A percentile compares a stretch with the other conserved stretches of the same genome.
These are phyloP conservation scores for Colletotrichum euphorbiae DNA, from an alignment of 2,329 filamentous ascomycete species.

Conservation along the genomic window DNA sequence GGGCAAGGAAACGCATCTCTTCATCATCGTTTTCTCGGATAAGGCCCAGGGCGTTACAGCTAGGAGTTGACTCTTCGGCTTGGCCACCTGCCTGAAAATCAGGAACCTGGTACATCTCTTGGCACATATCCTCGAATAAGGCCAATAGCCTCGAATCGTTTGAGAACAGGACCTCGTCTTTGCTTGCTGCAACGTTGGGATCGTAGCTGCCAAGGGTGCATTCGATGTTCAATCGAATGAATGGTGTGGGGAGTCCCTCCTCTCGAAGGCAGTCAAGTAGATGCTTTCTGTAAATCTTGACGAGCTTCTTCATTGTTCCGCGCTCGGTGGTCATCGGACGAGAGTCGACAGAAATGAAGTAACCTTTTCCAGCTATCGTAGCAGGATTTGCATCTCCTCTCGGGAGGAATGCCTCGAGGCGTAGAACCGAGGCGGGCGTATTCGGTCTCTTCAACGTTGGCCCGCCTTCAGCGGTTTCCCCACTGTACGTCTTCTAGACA, in stretches of 20 bases:
- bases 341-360: conserved; percentile 76
- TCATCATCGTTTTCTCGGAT: background rate
- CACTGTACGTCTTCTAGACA: conserved; percentile 48
- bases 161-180: conserved; percentile 77
- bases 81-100: background rate
- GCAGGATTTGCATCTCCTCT: conserved; percentile 57
- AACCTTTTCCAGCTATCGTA: conserved; percentile 58
- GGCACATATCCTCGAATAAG: conserved; percentile 60
- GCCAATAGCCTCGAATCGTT: conserved; percentile 60
- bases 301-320: conserved; percentile 71
- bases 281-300: conserved; percentile 63
- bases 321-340: conserved; percentile 69
- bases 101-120: conserved; percentile 50
- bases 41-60: too few relatives aligned
- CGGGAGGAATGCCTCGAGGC: conserved; percentile 70
- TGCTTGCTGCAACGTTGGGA: conserved; percentile 76
- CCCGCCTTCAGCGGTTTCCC: background rate
- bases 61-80: background rate
- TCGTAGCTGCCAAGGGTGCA: conserved; percentile 76
- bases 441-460: conserved; percentile 17
- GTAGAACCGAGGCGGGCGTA: conserved; percentile 43
- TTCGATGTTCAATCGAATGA: conserved; percentile 72
- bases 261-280: conserved; percentile 51
- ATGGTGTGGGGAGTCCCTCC: conserved; percentile 60
- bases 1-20: background rate